Conservation (phyloP, 352 stramenopile species). For the Phytophthora podocarpi region DNA sequence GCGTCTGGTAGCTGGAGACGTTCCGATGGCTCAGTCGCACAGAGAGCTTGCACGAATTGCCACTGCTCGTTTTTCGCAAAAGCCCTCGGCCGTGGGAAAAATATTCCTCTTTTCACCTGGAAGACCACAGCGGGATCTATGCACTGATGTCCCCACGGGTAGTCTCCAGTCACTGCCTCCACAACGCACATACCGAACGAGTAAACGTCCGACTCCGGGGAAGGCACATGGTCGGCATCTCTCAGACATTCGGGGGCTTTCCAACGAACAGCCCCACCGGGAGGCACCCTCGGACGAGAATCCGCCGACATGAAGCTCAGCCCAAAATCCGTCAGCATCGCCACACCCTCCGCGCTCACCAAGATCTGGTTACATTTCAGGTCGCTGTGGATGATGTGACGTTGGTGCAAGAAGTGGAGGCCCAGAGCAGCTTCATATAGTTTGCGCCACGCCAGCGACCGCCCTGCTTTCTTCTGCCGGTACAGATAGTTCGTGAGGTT, state of each 20-base stretch:
- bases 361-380: slow-evolving; percentile 37
- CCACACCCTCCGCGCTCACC: slow-evolving; percentile 25
- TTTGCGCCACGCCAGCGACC: slow-evolving; percentile 22
- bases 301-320: slow-evolving; percentile 27
- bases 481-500: slow-evolving; percentile 22
- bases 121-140: slow-evolving; percentile 12
- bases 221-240: not conserved
- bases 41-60: slow-evolving; percentile 15
- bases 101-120: slow-evolving; percentile 13
- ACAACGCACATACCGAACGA: slow-evolving; percentile 27
- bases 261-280: slow-evolving; percentile 15
- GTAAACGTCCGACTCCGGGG: slow-evolving; percentile 18
- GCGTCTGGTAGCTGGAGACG: slow-evolving; percentile 6
- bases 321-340: slow-evolving; percentile 37
- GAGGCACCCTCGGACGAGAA: slow-evolving; percentile 1
- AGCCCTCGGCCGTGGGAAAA: not conserved
- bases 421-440: slow-evolving; percentile 31
- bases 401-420: slow-evolving; percentile 27
- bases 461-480: slow-evolving; percentile 1
- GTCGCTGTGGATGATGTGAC: slow-evolving; percentile 28
- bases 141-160: slow-evolving; percentile 2
- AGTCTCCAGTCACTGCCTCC: slow-evolving; percentile 10
- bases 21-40: slow-evolving; percentile 1
- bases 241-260: slow-evolving; percentile 20
- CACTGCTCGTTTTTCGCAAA: slow-evolving; percentile 15